A percentile compares a stretch with the other conserved stretches of the same genome.
These are phyloP conservation scores for Geotrichum histeridarum DNA, from an alignment of 1,139 yeast genomes.

Conservation along the genomic window DNA sequence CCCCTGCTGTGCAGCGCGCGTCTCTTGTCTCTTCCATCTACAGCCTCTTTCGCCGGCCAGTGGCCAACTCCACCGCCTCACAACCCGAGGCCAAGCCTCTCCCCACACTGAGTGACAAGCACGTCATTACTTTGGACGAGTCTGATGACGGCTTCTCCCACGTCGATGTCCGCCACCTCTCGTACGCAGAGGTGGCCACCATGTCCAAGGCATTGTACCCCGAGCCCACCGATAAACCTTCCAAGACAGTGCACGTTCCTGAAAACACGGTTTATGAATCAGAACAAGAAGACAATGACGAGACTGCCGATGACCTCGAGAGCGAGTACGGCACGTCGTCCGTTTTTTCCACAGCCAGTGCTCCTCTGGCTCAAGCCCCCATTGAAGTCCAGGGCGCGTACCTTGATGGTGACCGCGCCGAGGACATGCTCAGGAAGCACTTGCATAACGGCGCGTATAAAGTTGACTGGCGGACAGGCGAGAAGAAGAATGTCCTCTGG, in stretches of 20 bases:
- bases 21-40: not conserved
- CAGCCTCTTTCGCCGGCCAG: not conserved
- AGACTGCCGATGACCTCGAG: not conserved
- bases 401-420: conserved; percentile 6
- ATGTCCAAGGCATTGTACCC: conserved; percentile 9
- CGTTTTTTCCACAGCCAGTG: not conserved
- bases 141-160: conserved; percentile 43
- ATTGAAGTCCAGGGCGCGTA: conserved; percentile 1
- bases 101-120: conserved; percentile 7
- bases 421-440: not conserved
- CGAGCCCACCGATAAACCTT: conserved; percentile 1
- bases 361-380: not conserved
- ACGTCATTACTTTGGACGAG: conserved; percentile 20
- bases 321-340: not conserved
- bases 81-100: not conserved
- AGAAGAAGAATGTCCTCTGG: not conserved
- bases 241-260: not conserved
- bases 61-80: not conserved
- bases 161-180: conserved; percentile 43
- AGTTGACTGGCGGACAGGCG: not conserved
- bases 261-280: not conserved
- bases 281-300: not conserved
- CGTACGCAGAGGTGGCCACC: conserved; percentile 51
- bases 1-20: not conserved
- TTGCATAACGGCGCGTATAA: not conserved